Conservation (phyloP, 2,329 filamentous ascomycete genomes). For the Zasmidium citrigriseum region DNA sequence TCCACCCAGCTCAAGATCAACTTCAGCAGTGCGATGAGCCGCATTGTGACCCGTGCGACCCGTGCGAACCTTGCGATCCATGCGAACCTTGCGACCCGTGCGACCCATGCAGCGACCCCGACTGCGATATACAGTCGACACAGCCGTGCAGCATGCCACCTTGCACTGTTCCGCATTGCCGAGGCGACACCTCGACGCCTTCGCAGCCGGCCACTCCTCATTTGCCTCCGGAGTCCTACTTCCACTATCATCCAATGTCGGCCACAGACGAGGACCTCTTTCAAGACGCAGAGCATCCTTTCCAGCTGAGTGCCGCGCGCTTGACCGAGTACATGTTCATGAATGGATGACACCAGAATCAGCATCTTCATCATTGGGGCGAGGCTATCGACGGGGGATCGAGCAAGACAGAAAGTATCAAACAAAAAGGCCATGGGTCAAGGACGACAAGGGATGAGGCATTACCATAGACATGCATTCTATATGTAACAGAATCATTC, state of each 20-base stretch:
- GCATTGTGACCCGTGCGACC: constrained; percentile 19
- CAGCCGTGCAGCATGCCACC: constrained; percentile 19
- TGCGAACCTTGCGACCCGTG: constrained; percentile 22
- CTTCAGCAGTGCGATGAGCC: constrained; percentile 20
- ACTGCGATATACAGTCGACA: constrained; percentile 20
- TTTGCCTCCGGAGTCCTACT: constrained; percentile 18
- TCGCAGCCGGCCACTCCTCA: constrained; percentile 23
- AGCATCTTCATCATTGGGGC: background rate
- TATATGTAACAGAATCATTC: background rate
- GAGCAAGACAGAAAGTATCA: background rate
- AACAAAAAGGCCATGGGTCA: background rate
- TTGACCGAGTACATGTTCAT: constrained; percentile 24
- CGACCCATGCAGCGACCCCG: constrained; percentile 24
- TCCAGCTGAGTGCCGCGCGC: constrained; percentile 19
- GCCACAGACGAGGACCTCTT: constrained; percentile 18
- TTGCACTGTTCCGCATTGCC: constrained; percentile 23
- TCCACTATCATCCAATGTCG: constrained; percentile 18
- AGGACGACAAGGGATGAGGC: background rate
- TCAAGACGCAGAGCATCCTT: constrained; percentile 24
- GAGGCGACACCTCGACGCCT: constrained; percentile 21
- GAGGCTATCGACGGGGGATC: background rate
- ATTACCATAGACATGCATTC: background rate
- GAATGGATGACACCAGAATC: constrained; percentile 13
- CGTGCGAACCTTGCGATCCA: constrained; percentile 20
- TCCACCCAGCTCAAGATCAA: constrained; percentile 16